Percentiles rank a stretch among this genome's conserved stretches.
Conservation (phyloP, 1,284 basidiomycete species). For the Trichosporon sp. region DNA sequence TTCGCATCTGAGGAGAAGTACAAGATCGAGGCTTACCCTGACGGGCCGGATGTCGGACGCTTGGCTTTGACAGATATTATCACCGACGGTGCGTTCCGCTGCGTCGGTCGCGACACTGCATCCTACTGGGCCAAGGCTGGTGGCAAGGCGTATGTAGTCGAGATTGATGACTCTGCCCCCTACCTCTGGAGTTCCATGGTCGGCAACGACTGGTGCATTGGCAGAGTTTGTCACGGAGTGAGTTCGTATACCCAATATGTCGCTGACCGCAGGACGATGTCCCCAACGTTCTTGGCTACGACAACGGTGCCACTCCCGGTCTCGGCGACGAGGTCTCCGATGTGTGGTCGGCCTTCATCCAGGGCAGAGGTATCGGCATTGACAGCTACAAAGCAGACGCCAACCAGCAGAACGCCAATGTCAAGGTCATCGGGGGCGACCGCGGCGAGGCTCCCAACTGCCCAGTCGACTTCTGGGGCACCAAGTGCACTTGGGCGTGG, state of each 20-base stretch:
- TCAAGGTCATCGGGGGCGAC: slow-evolving; percentile 36
- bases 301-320: not conserved
- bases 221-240: slow-evolving; percentile 44
- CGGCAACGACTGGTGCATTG: slow-evolving; percentile 26
- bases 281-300: slow-evolving; percentile 41
- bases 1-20: no score
- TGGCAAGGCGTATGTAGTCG: no score
- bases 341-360: slow-evolving; percentile 47
- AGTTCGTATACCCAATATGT: not conserved
- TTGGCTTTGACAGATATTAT: no score
- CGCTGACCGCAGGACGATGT: slow-evolving; percentile 42
- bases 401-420: slow-evolving; percentile 6
- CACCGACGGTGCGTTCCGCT: no score
- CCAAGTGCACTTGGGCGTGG: slow-evolving; percentile 42
- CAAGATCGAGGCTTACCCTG: no score
- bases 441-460: slow-evolving; percentile 28
- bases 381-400: slow-evolving; percentile 21
- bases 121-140: no score
- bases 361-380: slow-evolving; percentile 25
- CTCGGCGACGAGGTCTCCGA: slow-evolving; percentile 30
- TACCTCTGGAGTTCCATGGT: slow-evolving; percentile 64
- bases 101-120: no score
- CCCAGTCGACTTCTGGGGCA: slow-evolving; percentile 44
- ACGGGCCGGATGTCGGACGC: no score
- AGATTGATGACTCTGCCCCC: no score